Evolutionary conservation across 345 rosid genomes (phyloP).

Genomic region (Brassica incana): DNA sequence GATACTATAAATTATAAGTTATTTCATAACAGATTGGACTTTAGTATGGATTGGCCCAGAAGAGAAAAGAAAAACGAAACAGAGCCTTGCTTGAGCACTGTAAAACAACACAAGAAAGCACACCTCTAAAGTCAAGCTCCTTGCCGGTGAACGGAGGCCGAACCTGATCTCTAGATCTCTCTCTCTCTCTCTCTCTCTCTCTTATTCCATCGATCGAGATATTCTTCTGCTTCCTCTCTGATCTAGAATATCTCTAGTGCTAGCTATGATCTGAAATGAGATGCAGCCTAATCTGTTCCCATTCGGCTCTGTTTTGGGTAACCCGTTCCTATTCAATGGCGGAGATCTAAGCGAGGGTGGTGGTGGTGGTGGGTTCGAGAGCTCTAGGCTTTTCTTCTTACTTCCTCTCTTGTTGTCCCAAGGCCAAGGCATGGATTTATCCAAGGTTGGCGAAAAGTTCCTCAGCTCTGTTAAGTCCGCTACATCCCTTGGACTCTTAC

Average conservation of each 20-base stretch:
- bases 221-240: not conserved
- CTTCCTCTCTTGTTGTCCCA: conserved; percentile 76
- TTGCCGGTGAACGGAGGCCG: not conserved
- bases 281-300: conserved; percentile 87
- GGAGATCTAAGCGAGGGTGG: conserved; percentile 53
- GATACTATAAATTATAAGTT: too few relatives aligned
- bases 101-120: too few relatives aligned
- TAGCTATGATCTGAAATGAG: conserved; percentile 41
- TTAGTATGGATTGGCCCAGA: not conserved
- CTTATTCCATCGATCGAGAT: too few relatives aligned
- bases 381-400: conserved; percentile 83
- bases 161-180: not conserved
- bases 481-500: conserved; percentile 84
- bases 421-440: conserved; percentile 83
- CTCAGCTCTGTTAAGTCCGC: conserved; percentile 94
- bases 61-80: not conserved
- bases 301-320: conserved; percentile 58
- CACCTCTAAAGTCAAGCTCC: not conserved
- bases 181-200: not conserved
- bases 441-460: conserved; percentile 88
- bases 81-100: too few relatives aligned
- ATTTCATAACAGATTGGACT: too few relatives aligned
- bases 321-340: conserved; percentile 65
- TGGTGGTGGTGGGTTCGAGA: conserved; percentile 51
- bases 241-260: not conserved